Conservation (phyloP, 768 basidiomycete species). For the Phaeotremella fagi region DNA sequence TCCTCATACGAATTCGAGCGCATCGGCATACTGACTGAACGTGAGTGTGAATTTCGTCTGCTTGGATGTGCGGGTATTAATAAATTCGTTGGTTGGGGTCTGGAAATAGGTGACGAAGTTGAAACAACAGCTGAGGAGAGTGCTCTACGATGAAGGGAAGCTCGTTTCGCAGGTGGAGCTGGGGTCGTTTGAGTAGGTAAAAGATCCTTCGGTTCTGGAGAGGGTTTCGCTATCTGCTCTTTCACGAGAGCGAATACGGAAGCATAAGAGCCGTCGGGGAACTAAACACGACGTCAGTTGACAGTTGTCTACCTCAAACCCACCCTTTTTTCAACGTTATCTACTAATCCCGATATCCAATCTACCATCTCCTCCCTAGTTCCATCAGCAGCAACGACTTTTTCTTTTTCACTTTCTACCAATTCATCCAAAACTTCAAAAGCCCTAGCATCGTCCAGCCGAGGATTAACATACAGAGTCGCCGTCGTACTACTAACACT, state of each 20-base stretch:
- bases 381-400: slow-evolving; percentile 14
- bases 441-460: slow-evolving; percentile 30
- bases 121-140: slow-evolving; percentile 15
- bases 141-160: slow-evolving; percentile 26
- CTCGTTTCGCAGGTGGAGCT: slow-evolving; percentile 9
- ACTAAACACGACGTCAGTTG: slow-evolving; percentile 10
- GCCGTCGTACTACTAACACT: slow-evolving; percentile 39
- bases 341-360: slow-evolving; percentile 23
- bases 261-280: slow-evolving; percentile 41
- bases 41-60: slow-evolving; percentile 14
- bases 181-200: background rate
- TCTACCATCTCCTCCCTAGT: slow-evolving; percentile 14
- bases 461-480: slow-evolving; percentile 42
- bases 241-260: slow-evolving; percentile 22
- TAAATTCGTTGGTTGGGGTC: background rate
- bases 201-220: background rate
- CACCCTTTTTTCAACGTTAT: slow-evolving; percentile 36
- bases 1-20: slow-evolving; percentile 19
- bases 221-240: slow-evolving; percentile 10
- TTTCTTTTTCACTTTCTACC: slow-evolving; percentile 40
- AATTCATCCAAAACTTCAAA: slow-evolving; percentile 35
- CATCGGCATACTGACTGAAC: slow-evolving; percentile 32
- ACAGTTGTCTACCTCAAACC: slow-evolving; percentile 8
- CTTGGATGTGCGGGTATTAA: background rate
- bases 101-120: background rate